phyloP scores from a whole-genome alignment of 352 stramenopile genomes.

The Lagenidium giganteum region DNA sequence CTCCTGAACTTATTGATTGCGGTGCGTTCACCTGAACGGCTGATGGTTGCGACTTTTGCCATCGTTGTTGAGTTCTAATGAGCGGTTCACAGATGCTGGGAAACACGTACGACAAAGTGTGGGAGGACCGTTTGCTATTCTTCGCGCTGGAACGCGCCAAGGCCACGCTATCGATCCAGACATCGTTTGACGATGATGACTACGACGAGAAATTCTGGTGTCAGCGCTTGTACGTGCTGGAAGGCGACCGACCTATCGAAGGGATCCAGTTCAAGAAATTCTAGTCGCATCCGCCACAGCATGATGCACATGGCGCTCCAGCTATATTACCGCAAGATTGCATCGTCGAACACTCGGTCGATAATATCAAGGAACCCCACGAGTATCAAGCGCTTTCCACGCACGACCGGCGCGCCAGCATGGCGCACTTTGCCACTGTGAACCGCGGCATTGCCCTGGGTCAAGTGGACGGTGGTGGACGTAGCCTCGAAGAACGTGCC shows the following conservation, averaged over 20 bases:
- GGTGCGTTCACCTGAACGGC: constrained; percentile 22
- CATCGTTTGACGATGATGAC: constrained; percentile 49
- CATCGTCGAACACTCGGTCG: constrained; percentile 34
- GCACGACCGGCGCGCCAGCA: constrained; percentile 76
- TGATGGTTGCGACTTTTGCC: not conserved
- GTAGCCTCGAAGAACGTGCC: constrained; percentile 87
- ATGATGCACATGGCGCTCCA: too few species aligned
- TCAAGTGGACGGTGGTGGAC: constrained; percentile 49
- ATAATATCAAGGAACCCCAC: constrained; percentile 88
- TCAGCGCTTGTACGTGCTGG: constrained; percentile 61
- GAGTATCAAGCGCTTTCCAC: constrained; percentile 81
- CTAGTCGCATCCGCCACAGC: too few species aligned
- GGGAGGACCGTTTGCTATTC: constrained; percentile 75
- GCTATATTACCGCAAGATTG: too few species aligned
- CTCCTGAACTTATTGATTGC: constrained; percentile 75
- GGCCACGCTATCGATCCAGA: constrained; percentile 72
- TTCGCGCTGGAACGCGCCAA: constrained; percentile 78
- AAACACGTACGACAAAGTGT: constrained; percentile 84
- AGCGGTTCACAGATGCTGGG: constrained; percentile 62
- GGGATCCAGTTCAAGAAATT: constrained; percentile 75
- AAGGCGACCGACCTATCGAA: constrained; percentile 72
- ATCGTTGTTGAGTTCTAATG: not conserved
- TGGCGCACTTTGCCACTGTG: constrained; percentile 91
- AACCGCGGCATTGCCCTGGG: constrained; percentile 75
- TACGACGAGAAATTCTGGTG: constrained; percentile 78